phyloP scores from a whole-genome alignment of 2,329 filamentous ascomycete genomes.

The Polychaeton citri region DNA sequence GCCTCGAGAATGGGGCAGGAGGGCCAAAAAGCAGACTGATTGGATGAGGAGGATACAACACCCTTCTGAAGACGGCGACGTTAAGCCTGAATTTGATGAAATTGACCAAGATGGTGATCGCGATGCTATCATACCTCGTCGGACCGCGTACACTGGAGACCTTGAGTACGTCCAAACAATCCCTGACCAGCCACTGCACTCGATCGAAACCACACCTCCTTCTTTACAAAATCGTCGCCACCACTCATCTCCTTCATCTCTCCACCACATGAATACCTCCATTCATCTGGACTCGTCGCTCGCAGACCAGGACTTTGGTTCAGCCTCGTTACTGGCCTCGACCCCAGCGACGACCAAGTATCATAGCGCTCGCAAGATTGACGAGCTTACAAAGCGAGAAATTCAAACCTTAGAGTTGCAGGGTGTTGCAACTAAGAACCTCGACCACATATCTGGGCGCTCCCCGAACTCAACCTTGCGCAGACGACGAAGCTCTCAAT shows the following conservation, averaged over 20 bases:
- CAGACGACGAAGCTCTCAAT: not conserved
- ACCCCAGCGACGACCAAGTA: slow-evolving; percentile 27
- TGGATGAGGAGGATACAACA: slow-evolving; percentile 1
- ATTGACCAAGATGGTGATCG: slow-evolving; percentile 1
- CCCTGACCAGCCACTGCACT: slow-evolving; percentile 26
- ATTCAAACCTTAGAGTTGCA: slow-evolving; percentile 25
- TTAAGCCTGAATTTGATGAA: too few relatives aligned
- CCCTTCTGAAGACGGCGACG: not conserved
- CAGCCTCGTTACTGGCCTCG: slow-evolving; percentile 32
- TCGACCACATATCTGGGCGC: not conserved
- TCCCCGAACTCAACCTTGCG: not conserved
- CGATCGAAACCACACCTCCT: slow-evolving; percentile 29
- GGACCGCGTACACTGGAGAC: slow-evolving; percentile 12
- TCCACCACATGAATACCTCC: slow-evolving; percentile 15
- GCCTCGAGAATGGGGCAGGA: not conserved
- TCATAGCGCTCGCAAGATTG: slow-evolving; percentile 19
- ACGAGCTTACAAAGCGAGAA: slow-evolving; percentile 30
- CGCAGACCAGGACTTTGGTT: slow-evolving; percentile 29
- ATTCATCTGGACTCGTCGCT: slow-evolving; percentile 10
- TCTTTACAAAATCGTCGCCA: slow-evolving; percentile 16
- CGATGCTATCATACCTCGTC: too few relatives aligned
- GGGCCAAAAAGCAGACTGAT: not conserved
- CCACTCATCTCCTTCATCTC: slow-evolving; percentile 9
- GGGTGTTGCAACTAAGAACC: slow-evolving; percentile 15
- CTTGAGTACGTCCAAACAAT: slow-evolving; percentile 15